Evolutionary conservation across 1,139 yeast genomes (phyloP), one percentile per base, ranked within the genome.

Genomic region (Suhomyces anneliseae): DNA sequence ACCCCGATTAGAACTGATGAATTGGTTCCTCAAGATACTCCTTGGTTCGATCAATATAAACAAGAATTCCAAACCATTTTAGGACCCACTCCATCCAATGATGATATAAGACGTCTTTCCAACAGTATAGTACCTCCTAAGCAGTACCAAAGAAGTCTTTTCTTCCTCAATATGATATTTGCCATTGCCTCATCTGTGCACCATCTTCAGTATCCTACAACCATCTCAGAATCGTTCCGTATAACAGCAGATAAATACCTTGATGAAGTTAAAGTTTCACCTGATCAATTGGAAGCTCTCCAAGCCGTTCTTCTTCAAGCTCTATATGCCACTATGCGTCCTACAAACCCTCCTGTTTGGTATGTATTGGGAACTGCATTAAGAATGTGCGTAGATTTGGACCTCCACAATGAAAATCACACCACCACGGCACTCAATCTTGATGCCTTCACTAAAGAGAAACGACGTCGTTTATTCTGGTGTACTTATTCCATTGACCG

Each of bases 301-400:
- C 92, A 87, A 59, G 93, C 92, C 0, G 71, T 88, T 14, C 62
- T 90, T 31, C 68, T 89, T 24, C 68, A 86, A 38, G 82, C 95
- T 0, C 62, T 84, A 6, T 90, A 87, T 60, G 83, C 96, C 2
- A 76, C 81, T 26, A 75, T 85, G 90, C 71, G 90, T 52, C 90
- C 92, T 0, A 80, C 87, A 1, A 81, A 82, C 5, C 96, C 97
- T 0, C 95, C 96, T 2, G 89, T 89, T n/a, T 90, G 97, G 97
- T 89, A 89, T 59, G 82, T 88, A 1, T 70, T 89, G 51, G 97
- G 97, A 0, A 81, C 89, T 7, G 93, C 93, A 0, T 65, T 89
- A 43, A 74, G 97, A 48, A 66, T 89, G 44, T 85, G 95, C 56
- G 88, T 90, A 27, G 97, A 90, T 63, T 66, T 90, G 51, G 96